Evolutionary conservation across 352 stramenopile genomes (phyloP).

Genomic region (Phytophthora lateralis): DNA sequence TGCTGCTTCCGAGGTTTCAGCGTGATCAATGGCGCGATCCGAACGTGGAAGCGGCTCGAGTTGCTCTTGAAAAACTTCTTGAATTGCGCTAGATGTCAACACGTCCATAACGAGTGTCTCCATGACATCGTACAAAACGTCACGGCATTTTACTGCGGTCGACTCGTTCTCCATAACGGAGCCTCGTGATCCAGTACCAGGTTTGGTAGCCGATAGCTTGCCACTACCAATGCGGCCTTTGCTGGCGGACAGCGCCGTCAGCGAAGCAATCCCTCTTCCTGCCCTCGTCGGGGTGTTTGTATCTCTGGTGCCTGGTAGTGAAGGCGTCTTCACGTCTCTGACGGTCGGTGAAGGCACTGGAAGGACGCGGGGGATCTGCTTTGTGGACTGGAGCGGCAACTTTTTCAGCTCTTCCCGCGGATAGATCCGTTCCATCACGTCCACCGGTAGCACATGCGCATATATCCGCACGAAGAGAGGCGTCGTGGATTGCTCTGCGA

Average conservation of each 20-base stretch:
- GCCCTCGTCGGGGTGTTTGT: constrained; percentile 16
- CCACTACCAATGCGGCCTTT: constrained; percentile 11
- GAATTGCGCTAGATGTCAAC: constrained; percentile 56
- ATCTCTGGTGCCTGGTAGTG: constrained; percentile 14
- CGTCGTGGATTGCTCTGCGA: constrained; percentile 15
- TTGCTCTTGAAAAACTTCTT: constrained; percentile 49
- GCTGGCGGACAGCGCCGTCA: constrained; percentile 9
- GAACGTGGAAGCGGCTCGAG: constrained; percentile 34
- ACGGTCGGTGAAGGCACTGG: constrained; percentile 11
- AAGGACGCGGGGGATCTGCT: constrained; percentile 14
- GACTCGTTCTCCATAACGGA: constrained; percentile 9
- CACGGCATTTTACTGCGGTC: constrained; percentile 34
- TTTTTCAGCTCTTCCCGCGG: constrained; percentile 38
- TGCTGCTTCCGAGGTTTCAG: constrained; percentile 11
- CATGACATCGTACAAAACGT: constrained; percentile 62
- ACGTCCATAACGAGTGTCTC: constrained; percentile 64
- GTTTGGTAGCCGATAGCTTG: constrained; percentile 12
- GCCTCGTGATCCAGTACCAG: constrained; percentile 9
- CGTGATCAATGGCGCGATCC: constrained; percentile 31
- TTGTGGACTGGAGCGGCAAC: constrained; percentile 39
- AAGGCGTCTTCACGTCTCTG: constrained; percentile 20
- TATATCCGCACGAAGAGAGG: constrained; percentile 60
- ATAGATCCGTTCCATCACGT: constrained; percentile 60
- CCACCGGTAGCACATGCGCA: constrained; percentile 58
- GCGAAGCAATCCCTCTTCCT: constrained; percentile 10